phyloP scores from a whole-genome alignment of 805 yeast species.

The Isabelozyma rhagii region DNA sequence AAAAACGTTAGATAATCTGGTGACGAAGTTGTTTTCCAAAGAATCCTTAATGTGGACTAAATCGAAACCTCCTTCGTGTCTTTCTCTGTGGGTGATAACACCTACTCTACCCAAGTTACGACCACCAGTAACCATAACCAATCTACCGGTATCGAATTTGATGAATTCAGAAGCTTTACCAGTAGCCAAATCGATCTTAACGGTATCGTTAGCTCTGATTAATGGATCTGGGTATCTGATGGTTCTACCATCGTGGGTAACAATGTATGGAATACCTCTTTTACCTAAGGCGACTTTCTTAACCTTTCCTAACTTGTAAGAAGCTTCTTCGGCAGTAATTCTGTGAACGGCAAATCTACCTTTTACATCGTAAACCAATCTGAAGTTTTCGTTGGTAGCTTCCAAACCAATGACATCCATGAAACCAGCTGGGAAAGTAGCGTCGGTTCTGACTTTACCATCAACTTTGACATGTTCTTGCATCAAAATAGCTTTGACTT shows the following conservation, averaged over 20 bases:
- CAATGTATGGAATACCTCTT: constrained; percentile 97
- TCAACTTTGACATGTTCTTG: constrained; percentile 98
- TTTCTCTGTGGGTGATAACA: constrained; percentile 92
- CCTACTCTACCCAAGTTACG: constrained; percentile 98
- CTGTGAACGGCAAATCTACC: constrained; percentile 99
- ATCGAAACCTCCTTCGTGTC: constrained; percentile 98
- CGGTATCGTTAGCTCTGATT: constrained; percentile 96
- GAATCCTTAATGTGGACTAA: constrained; percentile 95
- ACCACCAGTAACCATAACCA: constrained; percentile 95
- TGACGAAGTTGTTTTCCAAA: constrained; percentile 91
- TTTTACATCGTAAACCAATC: constrained; percentile 96
- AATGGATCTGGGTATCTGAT: constrained; percentile 99
- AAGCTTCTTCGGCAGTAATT: constrained; percentile 97
- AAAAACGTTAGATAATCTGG: constrained; percentile 91
- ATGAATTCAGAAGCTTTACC: constrained; percentile 72
- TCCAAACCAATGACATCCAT: constrained; percentile 97
- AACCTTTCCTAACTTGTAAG: constrained; percentile 97
- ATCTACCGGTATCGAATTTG: constrained; percentile 43
- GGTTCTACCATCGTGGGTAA: constrained; percentile 99
- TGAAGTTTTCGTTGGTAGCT: constrained; percentile 99
- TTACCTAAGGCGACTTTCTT: constrained; percentile 98
- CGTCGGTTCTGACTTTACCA: constrained; percentile 98
- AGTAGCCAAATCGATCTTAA: constrained; percentile 92
- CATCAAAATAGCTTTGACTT: constrained; percentile 96
- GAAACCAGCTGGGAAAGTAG: constrained; percentile 99